phyloP scores from a whole-genome alignment of 257 asterid genomes.

The Solanum peruvianum region DNA sequence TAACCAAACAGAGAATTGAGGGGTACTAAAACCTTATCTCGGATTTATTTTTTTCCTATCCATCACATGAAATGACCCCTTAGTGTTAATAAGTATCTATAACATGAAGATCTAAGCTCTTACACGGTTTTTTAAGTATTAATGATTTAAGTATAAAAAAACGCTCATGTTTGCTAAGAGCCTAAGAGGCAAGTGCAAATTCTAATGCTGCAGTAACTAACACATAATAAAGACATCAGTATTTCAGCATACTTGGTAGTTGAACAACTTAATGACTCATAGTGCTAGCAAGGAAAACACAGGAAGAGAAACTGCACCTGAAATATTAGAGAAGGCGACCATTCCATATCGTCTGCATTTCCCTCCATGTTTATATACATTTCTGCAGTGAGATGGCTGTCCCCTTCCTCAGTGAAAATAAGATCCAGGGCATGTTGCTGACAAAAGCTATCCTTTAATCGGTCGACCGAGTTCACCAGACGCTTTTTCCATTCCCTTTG shows the following conservation, averaged over 20 bases:
- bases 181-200: not conserved
- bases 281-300: not conserved
- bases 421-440: conserved; percentile 95
- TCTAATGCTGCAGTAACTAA: not conserved
- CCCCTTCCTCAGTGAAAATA: conserved; percentile 95
- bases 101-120: not conserved
- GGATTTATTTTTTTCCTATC: not conserved
- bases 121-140: not conserved
- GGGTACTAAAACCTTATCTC: not conserved
- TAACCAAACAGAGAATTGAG: not conserved
- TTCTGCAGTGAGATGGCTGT: conserved; percentile 78
- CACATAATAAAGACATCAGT: not conserved
- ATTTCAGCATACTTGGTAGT: not conserved
- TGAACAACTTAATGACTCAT: not conserved
- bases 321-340: conserved; percentile 91
- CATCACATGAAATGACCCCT: not conserved
- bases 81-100: not conserved
- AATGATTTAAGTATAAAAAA: not conserved
- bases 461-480: conserved; percentile 66
- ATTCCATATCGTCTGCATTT: conserved; percentile 67
- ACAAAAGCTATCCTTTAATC: conserved; percentile 94
- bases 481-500: conserved; percentile 98
- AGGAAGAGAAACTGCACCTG: conserved; percentile 44
- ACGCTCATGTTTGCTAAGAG: not conserved
- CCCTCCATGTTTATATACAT: conserved; percentile 80